Evolutionary conservation across 495 filamentous ascomycete species (phyloP), one percentile per base, ranked within the genome.

Genomic region (Penicillium dipodomyicola): DNA sequence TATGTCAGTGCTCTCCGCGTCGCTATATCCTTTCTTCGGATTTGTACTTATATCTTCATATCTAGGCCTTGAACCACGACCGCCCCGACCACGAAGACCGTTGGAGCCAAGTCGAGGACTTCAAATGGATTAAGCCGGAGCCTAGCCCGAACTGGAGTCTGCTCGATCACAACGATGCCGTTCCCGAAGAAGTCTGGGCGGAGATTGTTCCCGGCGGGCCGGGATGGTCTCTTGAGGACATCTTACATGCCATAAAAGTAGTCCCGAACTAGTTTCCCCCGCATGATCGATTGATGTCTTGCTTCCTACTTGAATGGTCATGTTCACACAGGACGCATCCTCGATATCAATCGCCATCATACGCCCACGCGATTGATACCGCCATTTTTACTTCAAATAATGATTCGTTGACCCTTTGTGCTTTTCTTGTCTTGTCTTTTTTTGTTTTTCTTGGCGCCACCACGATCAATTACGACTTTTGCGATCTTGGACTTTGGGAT

Each of bases 21-120:
- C 22, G 22, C 11, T n/a, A 4, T 12, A 0, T 40, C 43, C 17
- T 11, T 6, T 54, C 22, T 40, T 48, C 1, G 10, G 11, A 4
- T 17, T 12, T 22, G 14, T 32, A 7, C 27, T 20, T 52, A 51
- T 43, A 55, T 11, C 22, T 5, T 27, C 12, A n/a, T 14, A n/a
- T 44, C 0, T 46, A 79, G 70, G 66, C 72, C 11, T 58, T 78
- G 45, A 59, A 73, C 25, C 70, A 74, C 40, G 72, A 77, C 55
- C 67, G 67, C 29, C 65, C 61, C 11, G 69, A 76, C 23, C 53
- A 61, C 20, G 59, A 70, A 54, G 92, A 94, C 69, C 78, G 86
- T 56, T 98, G 90, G 88, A 83, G 90, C 62, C 84, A 95, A 64
- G 87, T 98, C 14, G 90, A 97, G 64, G 94, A 98, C 64, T 98